Percentiles rank a stretch among this genome's conserved stretches.
These are phyloP conservation scores for Lenwebbia sp. DNA, from an alignment of 345 rosid genomes.

Conservation along the genomic window DNA sequence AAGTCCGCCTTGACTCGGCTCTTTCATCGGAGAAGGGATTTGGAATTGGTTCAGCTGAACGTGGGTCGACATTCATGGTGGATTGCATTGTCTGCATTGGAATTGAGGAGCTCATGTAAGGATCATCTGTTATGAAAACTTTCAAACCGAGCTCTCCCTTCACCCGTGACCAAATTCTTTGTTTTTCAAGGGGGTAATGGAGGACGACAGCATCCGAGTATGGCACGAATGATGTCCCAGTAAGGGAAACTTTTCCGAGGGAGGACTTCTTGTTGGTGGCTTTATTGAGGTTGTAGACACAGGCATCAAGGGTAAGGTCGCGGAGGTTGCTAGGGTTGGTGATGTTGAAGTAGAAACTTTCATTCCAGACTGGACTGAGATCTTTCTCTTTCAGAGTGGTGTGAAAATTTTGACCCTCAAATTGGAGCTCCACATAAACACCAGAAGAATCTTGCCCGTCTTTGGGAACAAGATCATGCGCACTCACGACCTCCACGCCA, in stretches of 20 bases:
- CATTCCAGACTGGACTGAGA: constrained; percentile 75
- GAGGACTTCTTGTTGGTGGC: constrained; percentile 30
- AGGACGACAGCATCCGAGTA: constrained; percentile 62
- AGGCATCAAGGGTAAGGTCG: constrained; percentile 53
- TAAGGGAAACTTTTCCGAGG: constrained; percentile 64
- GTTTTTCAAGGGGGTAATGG: constrained; percentile 77
- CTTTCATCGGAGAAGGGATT: constrained; percentile 9
- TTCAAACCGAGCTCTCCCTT: constrained; percentile 76
- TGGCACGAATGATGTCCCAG: constrained; percentile 70
- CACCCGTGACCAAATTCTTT: constrained; percentile 35
- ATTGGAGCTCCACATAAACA: constrained; percentile 73
- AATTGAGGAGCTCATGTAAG: constrained; percentile 36
- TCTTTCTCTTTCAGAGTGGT: constrained; percentile 58
- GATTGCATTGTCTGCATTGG: constrained; percentile 42
- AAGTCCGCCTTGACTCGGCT: constrained; percentile 22
- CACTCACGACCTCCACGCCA: constrained; percentile 79
- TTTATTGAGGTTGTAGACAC: constrained; percentile 32
- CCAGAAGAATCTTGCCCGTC: constrained; percentile 45
- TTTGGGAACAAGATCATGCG: constrained; percentile 53
- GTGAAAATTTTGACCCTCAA: constrained; percentile 63
- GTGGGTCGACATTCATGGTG: constrained; percentile 10
- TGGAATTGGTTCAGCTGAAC: constrained; percentile 10
- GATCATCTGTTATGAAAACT: constrained; percentile 61
- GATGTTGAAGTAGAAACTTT: constrained; percentile 72
- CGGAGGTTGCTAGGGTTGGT: constrained; percentile 50